Conservation (phyloP, 352 stramenopile species). For the Pythium diclinum region DNA sequence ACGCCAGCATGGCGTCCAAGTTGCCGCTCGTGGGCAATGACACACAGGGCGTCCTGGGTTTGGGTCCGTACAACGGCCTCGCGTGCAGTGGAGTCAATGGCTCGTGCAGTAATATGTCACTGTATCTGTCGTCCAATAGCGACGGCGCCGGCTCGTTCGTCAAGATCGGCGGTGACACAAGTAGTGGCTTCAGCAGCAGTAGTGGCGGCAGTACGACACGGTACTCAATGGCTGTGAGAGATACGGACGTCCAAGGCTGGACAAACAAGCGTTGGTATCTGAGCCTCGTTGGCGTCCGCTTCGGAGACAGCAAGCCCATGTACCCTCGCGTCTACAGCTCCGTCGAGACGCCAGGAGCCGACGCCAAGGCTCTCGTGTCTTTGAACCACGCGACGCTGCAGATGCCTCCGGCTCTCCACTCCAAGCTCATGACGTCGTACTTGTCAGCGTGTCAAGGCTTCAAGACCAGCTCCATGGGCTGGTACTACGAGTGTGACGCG, state of each 20-base stretch:
- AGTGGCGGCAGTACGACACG: background rate
- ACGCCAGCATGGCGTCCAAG: background rate
- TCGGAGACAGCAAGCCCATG: conserved; percentile 4
- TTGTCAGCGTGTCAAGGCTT: background rate
- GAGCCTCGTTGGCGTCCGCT: conserved; percentile 8
- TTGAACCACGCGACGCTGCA: background rate
- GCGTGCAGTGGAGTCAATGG: background rate
- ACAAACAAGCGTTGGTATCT: background rate
- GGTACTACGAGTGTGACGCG: conserved; percentile 3
- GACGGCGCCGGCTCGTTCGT: conserved; percentile 5
- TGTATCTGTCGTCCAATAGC: conserved; percentile 1
- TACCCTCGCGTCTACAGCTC: conserved; percentile 1
- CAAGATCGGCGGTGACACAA: background rate
- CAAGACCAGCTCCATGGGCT: background rate
- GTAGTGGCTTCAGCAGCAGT: background rate
- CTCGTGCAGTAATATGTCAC: background rate
- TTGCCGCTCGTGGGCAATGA: conserved; percentile 2
- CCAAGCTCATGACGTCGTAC: background rate
- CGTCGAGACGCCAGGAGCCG: background rate
- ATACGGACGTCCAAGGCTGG: background rate
- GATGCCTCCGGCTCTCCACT: background rate
- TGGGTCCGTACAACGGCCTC: background rate
- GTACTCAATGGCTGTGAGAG: background rate
- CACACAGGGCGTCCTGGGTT: background rate
- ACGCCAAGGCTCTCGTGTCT: background rate